phyloP scores from a whole-genome alignment of 2,329 filamentous ascomycete species.

The Penicillium vulpinum region DNA sequence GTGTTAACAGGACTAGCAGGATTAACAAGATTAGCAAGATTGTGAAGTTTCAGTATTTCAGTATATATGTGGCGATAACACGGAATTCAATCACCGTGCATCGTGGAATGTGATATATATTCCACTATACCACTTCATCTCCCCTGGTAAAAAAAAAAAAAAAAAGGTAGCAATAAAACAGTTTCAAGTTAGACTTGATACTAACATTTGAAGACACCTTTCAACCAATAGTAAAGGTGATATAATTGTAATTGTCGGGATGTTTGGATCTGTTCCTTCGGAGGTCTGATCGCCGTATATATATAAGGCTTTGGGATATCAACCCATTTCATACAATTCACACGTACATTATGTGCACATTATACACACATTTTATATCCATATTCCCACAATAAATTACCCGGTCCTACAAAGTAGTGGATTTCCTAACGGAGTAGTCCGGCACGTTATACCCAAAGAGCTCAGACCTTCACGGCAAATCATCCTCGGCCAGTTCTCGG shows the following conservation, averaged over 20 bases:
- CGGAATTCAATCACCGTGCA: slow-evolving; percentile 1
- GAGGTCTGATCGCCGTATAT: slow-evolving; percentile 16
- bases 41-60: neutral
- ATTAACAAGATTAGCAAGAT: neutral
- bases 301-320: too few relatives aligned
- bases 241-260: neutral
- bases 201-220: neutral
- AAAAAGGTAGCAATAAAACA: neutral
- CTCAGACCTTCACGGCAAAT: slow-evolving; percentile 21
- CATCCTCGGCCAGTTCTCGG: slow-evolving; percentile 25
- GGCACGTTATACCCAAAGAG: slow-evolving; percentile 22
- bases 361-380: too few relatives aligned
- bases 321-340: too few relatives aligned
- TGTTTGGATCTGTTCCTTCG: slow-evolving; percentile 3
- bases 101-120: slow-evolving; percentile 15
- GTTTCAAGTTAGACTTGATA: neutral
- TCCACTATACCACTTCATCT: neutral
- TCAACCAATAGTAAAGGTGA: neutral
- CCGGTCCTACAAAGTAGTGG: neutral
- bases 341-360: neutral
- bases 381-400: neutral
- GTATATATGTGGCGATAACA: neutral
- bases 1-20: neutral
- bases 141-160: neutral
- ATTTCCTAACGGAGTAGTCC: slow-evolving; percentile 3